These are phyloP conservation scores for Hymenoscyphus fructigenus DNA, from an alignment of 2,329 filamentous ascomycete genomes.

Conservation along the genomic window DNA sequence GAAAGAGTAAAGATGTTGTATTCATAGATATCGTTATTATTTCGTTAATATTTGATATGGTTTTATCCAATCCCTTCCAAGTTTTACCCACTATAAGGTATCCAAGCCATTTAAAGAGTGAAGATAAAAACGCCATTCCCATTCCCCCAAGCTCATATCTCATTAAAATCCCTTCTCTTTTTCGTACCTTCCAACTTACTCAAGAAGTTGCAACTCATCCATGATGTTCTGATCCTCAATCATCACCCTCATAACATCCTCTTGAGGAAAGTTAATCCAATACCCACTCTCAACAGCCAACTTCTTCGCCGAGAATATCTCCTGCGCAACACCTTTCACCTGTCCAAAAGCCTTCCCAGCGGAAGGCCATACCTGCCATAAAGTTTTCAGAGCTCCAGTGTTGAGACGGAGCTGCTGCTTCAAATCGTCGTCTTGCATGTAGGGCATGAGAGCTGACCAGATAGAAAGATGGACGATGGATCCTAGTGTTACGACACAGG, in stretches of 20 bases:
- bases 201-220: constrained; percentile 34
- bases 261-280: constrained; percentile 32
- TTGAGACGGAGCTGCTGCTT: constrained; percentile 78
- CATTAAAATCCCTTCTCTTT: neutral
- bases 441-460: constrained; percentile 63
- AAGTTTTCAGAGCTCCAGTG: constrained; percentile 37
- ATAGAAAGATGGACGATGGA: constrained; percentile 79
- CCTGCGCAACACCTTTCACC: constrained; percentile 72
- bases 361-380: constrained; percentile 24
- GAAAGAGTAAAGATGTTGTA: neutral
- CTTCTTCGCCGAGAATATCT: constrained; percentile 51
- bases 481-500: constrained; percentile 72
- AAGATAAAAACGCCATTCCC: neutral
- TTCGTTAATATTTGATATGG: neutral
- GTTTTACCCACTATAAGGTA: neutral
- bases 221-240: constrained; percentile 35
- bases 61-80: neutral
- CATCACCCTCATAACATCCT: constrained; percentile 35
- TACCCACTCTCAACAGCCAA: constrained; percentile 31
- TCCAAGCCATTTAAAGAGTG: neutral
- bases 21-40: neutral
- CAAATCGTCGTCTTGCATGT: constrained; percentile 62
- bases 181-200: neutral
- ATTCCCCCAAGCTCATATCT: neutral
- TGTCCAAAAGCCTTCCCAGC: constrained; percentile 67